Evolutionary conservation across 1,284 basidiomycete species (phyloP), one percentile per base, ranked within the genome.

Genomic region (Naganishia cerealis): DNA sequence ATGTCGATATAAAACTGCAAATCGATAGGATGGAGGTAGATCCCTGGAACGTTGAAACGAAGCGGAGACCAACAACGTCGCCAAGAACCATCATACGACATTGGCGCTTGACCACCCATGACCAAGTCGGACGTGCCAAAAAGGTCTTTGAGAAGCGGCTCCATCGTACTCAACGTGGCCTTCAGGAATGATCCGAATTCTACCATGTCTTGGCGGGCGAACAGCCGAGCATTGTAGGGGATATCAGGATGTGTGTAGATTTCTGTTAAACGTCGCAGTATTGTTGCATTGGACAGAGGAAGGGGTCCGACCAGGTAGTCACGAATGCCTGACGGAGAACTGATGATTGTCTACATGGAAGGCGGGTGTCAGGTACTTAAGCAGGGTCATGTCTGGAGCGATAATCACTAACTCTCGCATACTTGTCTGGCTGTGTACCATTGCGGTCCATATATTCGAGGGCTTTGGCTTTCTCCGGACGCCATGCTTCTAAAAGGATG

Each of bases 41-140:
- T 9, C 26, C 33, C 43, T 33, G 48, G 33, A 38, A 52, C 46
- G 26, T 48, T 36, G 43, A 59, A 58, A 4, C 67, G 43, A 8
- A 72, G 62, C 40, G 66, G 67, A 4, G 71, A 16, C 72, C 73
- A 75, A 21, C 57, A 63, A 63, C 75, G 82, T 55, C 86, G 82
- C 81, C 86, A 88, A 13, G 81, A 78, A 7, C 87, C 87, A 71
- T 87, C 86, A 68, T 85, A 87, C 61, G 85, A 85, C 72, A 84
- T 83, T 0, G 87, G 87, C 0, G 82, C 85, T 55, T 75, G 76
- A 0, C 78, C 81, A 2, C 78, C 83, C 8, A 81, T 80, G 2
- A 83, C 73, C 21, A 87, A 24, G 24, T 50, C n/a, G 46, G 46
- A 21, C 4, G 46, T 50, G 10, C 46, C 46, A n/a, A 50, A 50